Base-by-base conservation (phyloP, 169 alveolate species). In the Plasmodium vivax region DNA sequence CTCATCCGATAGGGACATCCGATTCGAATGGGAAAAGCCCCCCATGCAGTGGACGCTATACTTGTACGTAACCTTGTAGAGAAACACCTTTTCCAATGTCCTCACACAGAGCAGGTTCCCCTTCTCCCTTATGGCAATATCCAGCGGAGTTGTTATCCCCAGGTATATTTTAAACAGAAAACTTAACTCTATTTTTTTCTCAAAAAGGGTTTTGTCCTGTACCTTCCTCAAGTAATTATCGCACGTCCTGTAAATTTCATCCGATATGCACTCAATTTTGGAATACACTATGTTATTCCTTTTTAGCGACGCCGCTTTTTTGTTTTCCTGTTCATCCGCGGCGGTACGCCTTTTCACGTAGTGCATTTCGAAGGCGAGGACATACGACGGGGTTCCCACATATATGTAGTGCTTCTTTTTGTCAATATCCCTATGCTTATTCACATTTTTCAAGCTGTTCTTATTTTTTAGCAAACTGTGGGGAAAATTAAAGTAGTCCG, bases 101-200 rank as follows among this genome's bases (percentile, higher is more conserved):
- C 90, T 79, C 32, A 90, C 90, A 19, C 94, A 58, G n/a, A 90
- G 47, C 16, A 80, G 32, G 23, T 90, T 90, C 38, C 94, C 94
- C 79, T 90, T 90, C 32, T 90, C 94, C 73, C 94, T 90, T 72
- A 90, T 80, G 54, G 73, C 83, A 32, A 90, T 80, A 62, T 80
- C 94, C 73, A 90, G 82, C 12, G 94, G 94, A 3, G 85, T 62
- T 58, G 73, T 62, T 74, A 80, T 71, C 9, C 94, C 94, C 73
- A 90, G 73, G 82, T 90, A 51, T 79, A 90, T 43, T 41, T 90
- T 90, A 90, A 90, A 90, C 72, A 90, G 73, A 79, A 58, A 90
- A 62, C 72, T 90, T 90, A 90, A 80, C 36, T 90, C 38, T 90
- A 90, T 45, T 23, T 81, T 80, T 58, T 80, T 72, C 7, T 80